These are phyloP conservation scores for Alternaria burnsii DNA, from an alignment of 2,329 filamentous ascomycete species.

Conservation along the genomic window DNA sequence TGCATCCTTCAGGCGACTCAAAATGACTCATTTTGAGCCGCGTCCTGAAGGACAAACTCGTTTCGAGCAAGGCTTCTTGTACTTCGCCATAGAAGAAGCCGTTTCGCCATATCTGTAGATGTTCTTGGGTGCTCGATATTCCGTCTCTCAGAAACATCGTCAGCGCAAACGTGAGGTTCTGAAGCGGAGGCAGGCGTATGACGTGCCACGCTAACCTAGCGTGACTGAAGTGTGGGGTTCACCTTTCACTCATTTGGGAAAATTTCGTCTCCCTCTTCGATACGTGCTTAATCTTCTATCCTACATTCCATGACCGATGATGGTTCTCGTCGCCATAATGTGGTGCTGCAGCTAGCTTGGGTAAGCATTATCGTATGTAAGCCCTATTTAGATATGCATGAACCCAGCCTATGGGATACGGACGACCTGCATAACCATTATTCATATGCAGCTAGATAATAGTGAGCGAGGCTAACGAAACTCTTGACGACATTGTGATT, in stretches of 20 bases:
- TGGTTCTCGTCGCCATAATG: not conserved
- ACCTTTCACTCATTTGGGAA: not conserved
- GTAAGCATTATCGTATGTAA: not conserved
- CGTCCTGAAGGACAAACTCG: not conserved
- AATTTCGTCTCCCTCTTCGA: not conserved
- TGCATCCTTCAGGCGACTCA: not conserved
- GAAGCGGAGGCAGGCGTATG: not conserved
- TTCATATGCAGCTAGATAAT: not conserved
- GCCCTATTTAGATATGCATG: not conserved
- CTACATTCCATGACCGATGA: not conserved
- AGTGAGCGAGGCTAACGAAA: not conserved
- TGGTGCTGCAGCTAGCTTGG: not conserved
- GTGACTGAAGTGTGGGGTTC: not conserved
- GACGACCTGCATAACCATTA: not conserved
- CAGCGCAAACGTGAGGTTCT: not conserved
- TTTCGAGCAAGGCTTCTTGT: not conserved
- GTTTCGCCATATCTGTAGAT: not conserved
- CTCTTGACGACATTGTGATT: not conserved
- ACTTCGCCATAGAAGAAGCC: no score
- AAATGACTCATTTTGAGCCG: conserved; percentile 7
- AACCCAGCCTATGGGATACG: not conserved
- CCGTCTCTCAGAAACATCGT: not conserved
- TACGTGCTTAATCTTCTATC: not conserved
- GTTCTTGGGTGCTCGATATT: not conserved
- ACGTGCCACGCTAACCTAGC: not conserved